Conservation (phyloP, 2,329 filamentous ascomycete genomes). For the Penicillium griseofulvum region DNA sequence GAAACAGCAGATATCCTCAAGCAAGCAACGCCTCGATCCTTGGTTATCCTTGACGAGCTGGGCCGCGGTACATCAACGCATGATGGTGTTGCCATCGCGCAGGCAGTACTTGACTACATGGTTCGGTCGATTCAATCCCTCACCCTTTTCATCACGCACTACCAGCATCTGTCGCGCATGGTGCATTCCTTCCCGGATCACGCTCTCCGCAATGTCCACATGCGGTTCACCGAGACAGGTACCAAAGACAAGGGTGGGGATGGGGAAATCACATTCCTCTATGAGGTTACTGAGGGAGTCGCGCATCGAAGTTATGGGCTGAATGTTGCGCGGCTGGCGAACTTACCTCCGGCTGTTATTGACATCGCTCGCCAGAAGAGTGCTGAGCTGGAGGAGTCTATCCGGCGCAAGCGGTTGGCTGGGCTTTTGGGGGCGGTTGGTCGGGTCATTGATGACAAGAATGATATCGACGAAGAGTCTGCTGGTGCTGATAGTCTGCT, state of each 20-base stretch:
- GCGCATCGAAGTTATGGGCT: constrained; percentile 92
- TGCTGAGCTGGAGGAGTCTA: constrained; percentile 71
- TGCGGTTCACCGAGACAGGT: constrained; percentile 70
- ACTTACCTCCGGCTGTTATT: constrained; percentile 72
- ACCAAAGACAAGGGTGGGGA: constrained; percentile 62
- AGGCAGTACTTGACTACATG: constrained; percentile 83
- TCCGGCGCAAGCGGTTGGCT: constrained; percentile 61
- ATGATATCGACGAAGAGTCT: background rate
- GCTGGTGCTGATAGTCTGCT: constrained; percentile 24
- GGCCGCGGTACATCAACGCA: constrained; percentile 92
- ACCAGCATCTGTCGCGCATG: constrained; percentile 78
- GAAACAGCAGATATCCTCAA: constrained; percentile 91
- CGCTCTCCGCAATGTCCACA: constrained; percentile 83
- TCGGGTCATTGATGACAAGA: constrained; percentile 22
- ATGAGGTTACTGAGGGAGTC: constrained; percentile 86
- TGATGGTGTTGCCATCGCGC: constrained; percentile 92
- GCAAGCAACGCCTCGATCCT: constrained; percentile 75
- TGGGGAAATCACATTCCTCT: constrained; percentile 87
- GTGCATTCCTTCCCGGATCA: constrained; percentile 64
- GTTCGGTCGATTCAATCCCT: constrained; percentile 71
- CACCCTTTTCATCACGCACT: constrained; percentile 96
- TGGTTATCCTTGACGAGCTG: constrained; percentile 92
- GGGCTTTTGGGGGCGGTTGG: constrained; percentile 32
- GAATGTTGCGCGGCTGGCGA: constrained; percentile 85
- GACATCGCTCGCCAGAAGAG: constrained; percentile 79